Conservation (phyloP, 805 yeast species). For the Candida namnaoensis region DNA sequence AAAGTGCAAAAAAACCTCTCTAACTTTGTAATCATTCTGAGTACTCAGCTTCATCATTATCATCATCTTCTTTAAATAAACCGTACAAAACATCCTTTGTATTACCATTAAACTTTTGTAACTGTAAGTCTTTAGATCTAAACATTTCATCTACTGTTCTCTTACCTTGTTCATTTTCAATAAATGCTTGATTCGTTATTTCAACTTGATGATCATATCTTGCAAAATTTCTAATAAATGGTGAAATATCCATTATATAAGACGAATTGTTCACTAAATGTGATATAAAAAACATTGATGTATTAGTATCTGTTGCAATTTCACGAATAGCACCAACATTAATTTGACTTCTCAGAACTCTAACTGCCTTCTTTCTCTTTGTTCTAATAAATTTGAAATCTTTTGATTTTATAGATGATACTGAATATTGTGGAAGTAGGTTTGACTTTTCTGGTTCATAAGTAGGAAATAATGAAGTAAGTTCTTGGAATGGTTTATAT, state of each 20-base stretch:
- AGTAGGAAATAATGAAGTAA: slow-evolving; percentile 3
- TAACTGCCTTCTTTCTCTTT: slow-evolving; percentile 4
- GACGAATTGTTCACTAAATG: background rate
- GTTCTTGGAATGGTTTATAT: slow-evolving; percentile 20
- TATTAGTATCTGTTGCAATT: slow-evolving; percentile 1
- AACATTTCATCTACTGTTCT: too few species aligned
- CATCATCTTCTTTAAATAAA: too few species aligned
- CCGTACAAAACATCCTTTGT: too few species aligned
- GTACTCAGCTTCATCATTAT: too few species aligned
- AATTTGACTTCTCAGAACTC: slow-evolving; percentile 8
- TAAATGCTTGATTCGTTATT: too few species aligned
- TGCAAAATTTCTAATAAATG: slow-evolving; percentile 15
- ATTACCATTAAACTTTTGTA: too few species aligned
- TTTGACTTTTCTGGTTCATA: background rate
- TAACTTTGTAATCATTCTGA: too few species aligned
- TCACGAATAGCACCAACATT: slow-evolving; percentile 4
- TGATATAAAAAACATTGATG: slow-evolving; percentile 7
- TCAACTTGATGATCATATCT: slow-evolving; percentile 5
- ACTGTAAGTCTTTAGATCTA: too few species aligned
- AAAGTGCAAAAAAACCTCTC: too few species aligned
- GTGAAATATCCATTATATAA: slow-evolving; percentile 13
- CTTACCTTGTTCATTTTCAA: too few species aligned
- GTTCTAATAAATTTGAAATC: slow-evolving; percentile 9
- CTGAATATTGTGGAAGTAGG: background rate
- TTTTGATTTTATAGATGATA: slow-evolving; percentile 1